These are phyloP conservation scores for Mycena polygramma DNA, from an alignment of 768 basidiomycete species.

Conservation along the genomic window DNA sequence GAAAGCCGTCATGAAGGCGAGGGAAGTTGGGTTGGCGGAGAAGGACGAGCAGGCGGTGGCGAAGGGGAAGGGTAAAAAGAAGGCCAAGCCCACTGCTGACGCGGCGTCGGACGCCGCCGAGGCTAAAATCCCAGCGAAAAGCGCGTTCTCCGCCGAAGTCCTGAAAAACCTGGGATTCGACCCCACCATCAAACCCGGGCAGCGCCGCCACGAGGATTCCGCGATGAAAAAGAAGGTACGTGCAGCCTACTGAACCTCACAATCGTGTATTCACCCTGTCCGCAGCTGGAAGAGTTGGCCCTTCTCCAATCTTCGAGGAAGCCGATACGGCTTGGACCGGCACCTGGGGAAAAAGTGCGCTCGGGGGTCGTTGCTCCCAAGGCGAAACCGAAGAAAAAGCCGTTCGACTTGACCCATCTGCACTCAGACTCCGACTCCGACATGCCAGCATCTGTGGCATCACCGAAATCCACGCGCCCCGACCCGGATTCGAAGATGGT, in stretches of 20 bases:
- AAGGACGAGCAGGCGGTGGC: slow-evolving; percentile 40
- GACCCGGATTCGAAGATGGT: slow-evolving; percentile 39
- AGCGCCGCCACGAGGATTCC: slow-evolving; percentile 53
- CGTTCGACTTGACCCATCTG: slow-evolving; percentile 32
- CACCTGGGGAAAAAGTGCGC: slow-evolving; percentile 73
- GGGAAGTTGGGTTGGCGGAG: slow-evolving; percentile 54
- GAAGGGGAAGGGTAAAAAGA: slow-evolving; percentile 45
- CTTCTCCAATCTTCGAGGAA: slow-evolving; percentile 64
- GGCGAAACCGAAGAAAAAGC: slow-evolving; percentile 26
- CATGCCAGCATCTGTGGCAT: slow-evolving; percentile 34
- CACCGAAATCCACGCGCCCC: neutral
- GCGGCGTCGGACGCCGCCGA: neutral
- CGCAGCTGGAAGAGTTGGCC: slow-evolving; percentile 70
- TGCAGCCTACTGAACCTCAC: neutral
- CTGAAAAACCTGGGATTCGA: slow-evolving; percentile 86
- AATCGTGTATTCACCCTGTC: neutral
- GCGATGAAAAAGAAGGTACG: slow-evolving; percentile 72
- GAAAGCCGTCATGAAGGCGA: slow-evolving; percentile 71
- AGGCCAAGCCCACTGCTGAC: neutral
- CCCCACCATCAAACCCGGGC: slow-evolving; percentile 71
- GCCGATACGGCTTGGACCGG: slow-evolving; percentile 70
- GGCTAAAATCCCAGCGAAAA: slow-evolving; percentile 36
- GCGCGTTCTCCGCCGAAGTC: slow-evolving; percentile 72
- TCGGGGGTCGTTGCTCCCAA: slow-evolving; percentile 65
- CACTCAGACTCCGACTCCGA: slow-evolving; percentile 33